These are phyloP conservation scores for Phlegmacium glaucopus DNA, from an alignment of 768 basidiomycete genomes.

Conservation along the genomic window DNA sequence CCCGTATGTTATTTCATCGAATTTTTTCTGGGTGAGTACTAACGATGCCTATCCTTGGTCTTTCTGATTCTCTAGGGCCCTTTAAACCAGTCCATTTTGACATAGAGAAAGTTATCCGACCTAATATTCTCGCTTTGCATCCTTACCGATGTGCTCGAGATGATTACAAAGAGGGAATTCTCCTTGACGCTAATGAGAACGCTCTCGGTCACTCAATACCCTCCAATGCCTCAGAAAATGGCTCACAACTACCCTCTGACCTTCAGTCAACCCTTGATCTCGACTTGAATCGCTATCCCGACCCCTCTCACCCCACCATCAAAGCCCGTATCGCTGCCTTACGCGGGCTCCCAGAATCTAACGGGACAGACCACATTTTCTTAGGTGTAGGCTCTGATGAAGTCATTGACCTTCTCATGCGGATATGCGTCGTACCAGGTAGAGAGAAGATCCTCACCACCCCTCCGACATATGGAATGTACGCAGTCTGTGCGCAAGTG, in stretches of 20 bases:
- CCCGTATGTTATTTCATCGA: no score
- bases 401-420: conserved; percentile 90
- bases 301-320: conserved; percentile 80
- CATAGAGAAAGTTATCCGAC: conserved; percentile 81
- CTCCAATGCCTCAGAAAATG: conserved; percentile 21
- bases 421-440: conserved; percentile 78
- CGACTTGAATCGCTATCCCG: conserved; percentile 88
- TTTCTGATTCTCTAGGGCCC: conserved; percentile 39
- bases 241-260: conserved; percentile 27
- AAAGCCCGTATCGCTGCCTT: conserved; percentile 73
- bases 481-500: conserved; percentile 88
- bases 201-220: conserved; percentile 81
- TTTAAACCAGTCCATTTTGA: conserved; percentile 76
- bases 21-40: no score
- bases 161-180: conserved; percentile 87
- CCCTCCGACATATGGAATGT: conserved; percentile 99
- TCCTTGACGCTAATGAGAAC: conserved; percentile 98
- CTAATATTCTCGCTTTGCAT: conserved; percentile 87
- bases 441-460: conserved; percentile 83
- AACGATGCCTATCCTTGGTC: conserved; percentile 63
- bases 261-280: conserved; percentile 39
- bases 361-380: conserved; percentile 61
- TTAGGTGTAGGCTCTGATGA: conserved; percentile 98
- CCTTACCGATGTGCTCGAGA: conserved; percentile 97
- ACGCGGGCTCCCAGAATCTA: conserved; percentile 55